Evolutionary conservation across 2,329 filamentous ascomycete genomes (phyloP).

Genomic region (Juglanconis sp.): DNA sequence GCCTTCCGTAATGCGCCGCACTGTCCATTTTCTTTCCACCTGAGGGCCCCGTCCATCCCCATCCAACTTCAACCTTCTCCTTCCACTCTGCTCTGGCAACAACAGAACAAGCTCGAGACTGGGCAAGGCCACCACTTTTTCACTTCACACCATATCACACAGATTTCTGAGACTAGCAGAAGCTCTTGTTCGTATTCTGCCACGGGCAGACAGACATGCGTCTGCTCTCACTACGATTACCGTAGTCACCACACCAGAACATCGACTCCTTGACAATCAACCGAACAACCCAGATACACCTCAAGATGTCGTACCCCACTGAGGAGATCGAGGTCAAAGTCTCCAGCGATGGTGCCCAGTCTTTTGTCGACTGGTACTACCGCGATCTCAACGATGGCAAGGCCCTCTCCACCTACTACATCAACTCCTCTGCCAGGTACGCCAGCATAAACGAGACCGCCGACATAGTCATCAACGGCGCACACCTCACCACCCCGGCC

Average conservation of each 20-base stretch:
- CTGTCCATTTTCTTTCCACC: constrained; percentile 5
- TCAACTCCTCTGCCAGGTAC: constrained; percentile 43
- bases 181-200: no score
- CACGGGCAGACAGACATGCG: no score
- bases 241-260: no score
- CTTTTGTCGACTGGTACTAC: constrained; percentile 74
- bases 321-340: constrained; percentile 42
- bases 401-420: constrained; percentile 67
- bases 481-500: constrained; percentile 56
- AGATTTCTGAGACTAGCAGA: no score
- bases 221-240: no score
- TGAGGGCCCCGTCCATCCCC: not conserved
- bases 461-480: constrained; percentile 79
- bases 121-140: no score
- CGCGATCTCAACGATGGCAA: constrained; percentile 62
- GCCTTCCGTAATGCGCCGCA: constrained; percentile 13
- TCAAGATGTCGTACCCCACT: constrained; percentile 11
- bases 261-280: no score
- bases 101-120: not conserved
- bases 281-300: no score
- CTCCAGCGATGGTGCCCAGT: constrained; percentile 58
- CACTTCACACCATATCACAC: no score
- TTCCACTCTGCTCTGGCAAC: not conserved
- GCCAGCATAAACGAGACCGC: constrained; percentile 40
- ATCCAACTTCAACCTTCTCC: not conserved